Evolutionary conservation across 208 protist species (phyloP), one percentile per base, ranked within the genome.

Genomic region (Tritrichomonas foetus): DNA sequence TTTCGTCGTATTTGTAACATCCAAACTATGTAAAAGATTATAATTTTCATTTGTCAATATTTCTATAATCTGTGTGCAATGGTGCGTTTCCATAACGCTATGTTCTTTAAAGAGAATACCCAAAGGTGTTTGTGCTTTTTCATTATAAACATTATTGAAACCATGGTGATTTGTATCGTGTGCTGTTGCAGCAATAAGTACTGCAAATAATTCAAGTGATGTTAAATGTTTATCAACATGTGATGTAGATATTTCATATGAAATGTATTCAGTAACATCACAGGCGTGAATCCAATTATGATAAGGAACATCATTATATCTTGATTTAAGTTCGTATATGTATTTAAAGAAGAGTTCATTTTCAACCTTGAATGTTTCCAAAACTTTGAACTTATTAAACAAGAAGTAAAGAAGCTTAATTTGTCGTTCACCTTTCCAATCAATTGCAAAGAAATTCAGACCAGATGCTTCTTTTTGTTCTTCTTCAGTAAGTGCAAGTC

Each of bases 101-200:
- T 95, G 53, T 94, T 96, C 96, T 72, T 96, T 96, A 94, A 96
- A 97, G 33, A 55, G 75, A 2, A 96, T 96, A 44, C 97, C 97
- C 50, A 98, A 95, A 94, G 97, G 96, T 11, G 97, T 95, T 92
- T 96, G 95, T 20, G 97, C 98, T 93, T 97, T 97, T 33, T 97
- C 95, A 94, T 98, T 97, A 95, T 98, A 99, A 94, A 97, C 97
- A 95, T 99, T 99, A 95, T 98, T 98, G 50, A 98, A 94, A 36
- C 98, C 98, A 1, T 98, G 98, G 95, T 99, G 98, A 94, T 98
- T 97, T 94, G 98, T 97, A 96, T 99, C 98, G 95, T 99, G 98
- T 74, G 98, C 96, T n/a, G 97, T 95, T n/a, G 97, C 97, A n/a
- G 98, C 96, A 39, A 98, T 95, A 13, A 99, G 16, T 20, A 96